Conservation (phyloP, 805 yeast species). For the Nadsonia fulvescens region DNA sequence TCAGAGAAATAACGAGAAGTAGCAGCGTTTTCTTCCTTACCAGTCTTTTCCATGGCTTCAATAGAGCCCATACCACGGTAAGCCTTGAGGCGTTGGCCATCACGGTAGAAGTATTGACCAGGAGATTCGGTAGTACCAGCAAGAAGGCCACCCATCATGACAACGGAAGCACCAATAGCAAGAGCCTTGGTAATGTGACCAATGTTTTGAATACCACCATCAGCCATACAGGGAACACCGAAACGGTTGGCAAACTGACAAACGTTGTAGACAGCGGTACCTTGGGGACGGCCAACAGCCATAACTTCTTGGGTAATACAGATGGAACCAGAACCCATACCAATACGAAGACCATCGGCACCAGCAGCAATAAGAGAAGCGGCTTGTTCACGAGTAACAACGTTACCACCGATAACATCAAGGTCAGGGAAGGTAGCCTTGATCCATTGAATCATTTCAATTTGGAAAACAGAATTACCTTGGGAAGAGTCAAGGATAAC, state of each 20-base stretch:
- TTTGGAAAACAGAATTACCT: constrained; percentile 92
- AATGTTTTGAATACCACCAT: constrained; percentile 97
- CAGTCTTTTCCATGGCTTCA: constrained; percentile 93
- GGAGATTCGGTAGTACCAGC: constrained; percentile 99
- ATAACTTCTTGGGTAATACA: constrained; percentile 99
- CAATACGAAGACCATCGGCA: constrained; percentile 95
- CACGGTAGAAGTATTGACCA: constrained; percentile 94
- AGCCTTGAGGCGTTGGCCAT: constrained; percentile 90
- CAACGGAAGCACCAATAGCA: constrained; percentile 90
- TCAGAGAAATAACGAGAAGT: constrained; percentile 97
- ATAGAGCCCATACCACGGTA: constrained; percentile 99
- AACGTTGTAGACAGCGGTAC: constrained; percentile 93
- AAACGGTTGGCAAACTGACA: constrained; percentile 85
- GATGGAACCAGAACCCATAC: constrained; percentile 99
- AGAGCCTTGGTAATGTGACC: constrained; percentile 96
- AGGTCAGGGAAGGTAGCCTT: constrained; percentile 62
- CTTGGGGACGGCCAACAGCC: constrained; percentile 99
- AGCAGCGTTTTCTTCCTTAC: constrained; percentile 82
- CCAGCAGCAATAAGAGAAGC: constrained; percentile 89
- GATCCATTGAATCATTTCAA: constrained; percentile 84
- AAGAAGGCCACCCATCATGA: constrained; percentile 98
- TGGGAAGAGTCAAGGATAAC: constrained; percentile 92
- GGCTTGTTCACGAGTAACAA: constrained; percentile 97
- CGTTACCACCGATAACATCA: constrained; percentile 93
- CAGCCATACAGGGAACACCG: constrained; percentile 98